phyloP scores from a whole-genome alignment of 164 flowering plant species.

The Macadamia tetraphylla region DNA sequence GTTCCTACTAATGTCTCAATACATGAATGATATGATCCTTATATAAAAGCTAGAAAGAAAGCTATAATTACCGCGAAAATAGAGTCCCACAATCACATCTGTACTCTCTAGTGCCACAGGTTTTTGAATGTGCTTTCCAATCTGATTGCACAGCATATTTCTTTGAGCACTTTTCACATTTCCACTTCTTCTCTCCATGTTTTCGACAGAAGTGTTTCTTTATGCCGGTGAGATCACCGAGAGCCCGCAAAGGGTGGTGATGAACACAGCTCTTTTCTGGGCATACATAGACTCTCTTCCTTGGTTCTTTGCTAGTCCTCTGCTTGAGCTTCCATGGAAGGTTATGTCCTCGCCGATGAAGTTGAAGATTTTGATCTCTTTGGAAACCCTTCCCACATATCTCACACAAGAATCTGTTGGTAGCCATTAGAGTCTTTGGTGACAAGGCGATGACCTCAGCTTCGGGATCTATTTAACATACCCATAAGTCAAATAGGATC shows the following conservation, averaged over 20 bases:
- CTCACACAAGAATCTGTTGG: constrained; percentile 92
- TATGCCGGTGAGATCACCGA: constrained; percentile 90
- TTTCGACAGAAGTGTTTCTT: constrained; percentile 91
- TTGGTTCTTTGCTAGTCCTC: constrained; percentile 56
- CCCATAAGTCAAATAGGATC: constrained; percentile 4
- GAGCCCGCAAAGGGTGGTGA: constrained; percentile 87
- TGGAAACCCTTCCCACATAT: constrained; percentile 95
- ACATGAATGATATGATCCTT: neutral
- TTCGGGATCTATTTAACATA: constrained; percentile 64
- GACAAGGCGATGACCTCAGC: constrained; percentile 92
- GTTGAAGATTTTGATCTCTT: constrained; percentile 90
- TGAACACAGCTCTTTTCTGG: constrained; percentile 87
- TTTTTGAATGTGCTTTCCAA: constrained; percentile 91
- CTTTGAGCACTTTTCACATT: constrained; percentile 92
- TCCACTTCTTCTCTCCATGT: constrained; percentile 99
- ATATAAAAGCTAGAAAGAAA: neutral
- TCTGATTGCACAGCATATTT: constrained; percentile 91
- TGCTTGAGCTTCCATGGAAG: constrained; percentile 98
- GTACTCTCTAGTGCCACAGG: constrained; percentile 91
- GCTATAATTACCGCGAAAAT: constrained; percentile 62
- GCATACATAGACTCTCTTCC: constrained; percentile 84
- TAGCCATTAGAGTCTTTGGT: constrained; percentile 91
- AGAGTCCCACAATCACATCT: constrained; percentile 89
- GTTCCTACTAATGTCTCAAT: neutral
- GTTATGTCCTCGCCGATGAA: constrained; percentile 88